Base-by-base conservation (phyloP, 2,329 filamentous ascomycete genomes). In the Verticillium tricorpus region DNA sequence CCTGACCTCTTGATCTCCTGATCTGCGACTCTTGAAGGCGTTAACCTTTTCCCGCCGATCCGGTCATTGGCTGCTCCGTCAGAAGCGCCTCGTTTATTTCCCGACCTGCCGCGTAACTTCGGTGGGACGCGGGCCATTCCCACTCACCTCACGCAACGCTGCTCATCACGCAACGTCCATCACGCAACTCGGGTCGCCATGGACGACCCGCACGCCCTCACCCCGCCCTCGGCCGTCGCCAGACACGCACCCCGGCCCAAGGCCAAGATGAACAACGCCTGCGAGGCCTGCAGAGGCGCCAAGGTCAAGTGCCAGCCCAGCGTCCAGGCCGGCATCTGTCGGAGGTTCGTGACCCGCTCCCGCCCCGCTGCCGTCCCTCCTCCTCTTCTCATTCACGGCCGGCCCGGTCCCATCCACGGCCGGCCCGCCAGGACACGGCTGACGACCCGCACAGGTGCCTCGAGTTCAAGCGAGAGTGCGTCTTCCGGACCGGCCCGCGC, bases 291-390 rank as follows among this genome's bases (percentile, higher is more conserved):
- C 64, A 74, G 83, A 60, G 75, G 72, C 12, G 80, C 82, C 61
- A 86, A 85, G 72, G 75, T 84, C 25, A 83, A 80, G 61, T 86
- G 83, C 65, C 78, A 79, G 63, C 72, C 79, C 5, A 80, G 80
- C 62, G 74, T 75, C 31, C 78, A 80, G 66, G 71, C 76, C 3
- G 77, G 77, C 12, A 80, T 82, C 34, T 86, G 83, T 68, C 79
- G 77, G 70, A 80, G 80, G 83, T 85, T 74, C 66, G 67, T 63
- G 28, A 31, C n/a, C 14, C 14, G 34, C 22, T 52, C 45, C 45
- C 19, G 45, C n/a, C 45, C 45, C 45, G 28, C 28, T 6, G 28
- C 28, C 28, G 28, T 28, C 28, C 28, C 28, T 28, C 28, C 6
- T 28, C 28, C 28, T n/a, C n/a, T n/a, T n/a, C n/a, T n/a, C 28